These are phyloP conservation scores for Neonectria coccinea DNA, from an alignment of 2,329 filamentous ascomycete species.

Conservation along the genomic window DNA sequence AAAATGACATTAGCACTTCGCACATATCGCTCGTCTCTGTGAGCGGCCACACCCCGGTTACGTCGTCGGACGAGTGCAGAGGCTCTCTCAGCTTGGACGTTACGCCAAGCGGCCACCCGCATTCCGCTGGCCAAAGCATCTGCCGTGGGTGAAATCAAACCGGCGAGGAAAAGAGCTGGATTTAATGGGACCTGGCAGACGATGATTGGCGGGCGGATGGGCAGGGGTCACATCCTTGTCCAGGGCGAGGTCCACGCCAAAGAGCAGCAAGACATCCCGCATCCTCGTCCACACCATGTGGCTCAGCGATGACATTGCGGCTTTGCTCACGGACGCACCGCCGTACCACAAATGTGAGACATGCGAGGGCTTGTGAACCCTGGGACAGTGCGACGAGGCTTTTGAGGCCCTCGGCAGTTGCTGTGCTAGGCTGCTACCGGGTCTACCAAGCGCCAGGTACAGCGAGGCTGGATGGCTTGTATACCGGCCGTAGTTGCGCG, in stretches of 20 bases:
- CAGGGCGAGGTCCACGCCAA: neutral
- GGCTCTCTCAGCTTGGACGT: neutral
- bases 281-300: slow-evolving; percentile 1
- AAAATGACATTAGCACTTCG: neutral
- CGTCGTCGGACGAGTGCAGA: neutral
- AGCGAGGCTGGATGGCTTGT: neutral
- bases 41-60: neutral
- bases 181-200: neutral
- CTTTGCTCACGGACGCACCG: neutral
- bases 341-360: neutral
- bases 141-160: neutral
- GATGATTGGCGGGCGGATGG: neutral
- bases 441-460: neutral
- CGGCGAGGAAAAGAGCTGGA: neutral
- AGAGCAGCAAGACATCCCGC: neutral
- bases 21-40: neutral
- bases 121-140: neutral
- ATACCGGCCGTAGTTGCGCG: neutral
- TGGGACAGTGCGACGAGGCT: neutral
- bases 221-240: slow-evolving; percentile 4
- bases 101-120: neutral
- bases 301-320: neutral
- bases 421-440: neutral
- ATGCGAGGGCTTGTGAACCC: neutral
- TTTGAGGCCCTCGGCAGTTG: slow-evolving; percentile 1